These are phyloP conservation scores for Candolleomyces eurysporus DNA, from an alignment of 768 basidiomycete species.

Conservation along the genomic window DNA sequence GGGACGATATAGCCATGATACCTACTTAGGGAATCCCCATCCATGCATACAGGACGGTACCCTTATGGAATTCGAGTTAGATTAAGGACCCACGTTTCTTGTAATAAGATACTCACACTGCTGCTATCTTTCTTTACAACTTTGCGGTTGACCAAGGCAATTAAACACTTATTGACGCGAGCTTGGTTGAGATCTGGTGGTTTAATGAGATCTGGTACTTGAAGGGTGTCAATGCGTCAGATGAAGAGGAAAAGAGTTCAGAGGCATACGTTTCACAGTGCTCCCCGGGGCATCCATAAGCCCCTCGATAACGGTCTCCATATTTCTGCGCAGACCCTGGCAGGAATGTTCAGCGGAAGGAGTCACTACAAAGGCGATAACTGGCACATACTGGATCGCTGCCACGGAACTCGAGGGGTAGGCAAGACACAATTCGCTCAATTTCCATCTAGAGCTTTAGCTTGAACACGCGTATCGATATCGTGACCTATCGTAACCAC, in stretches of 20 bases:
- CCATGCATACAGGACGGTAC: constrained; percentile 5
- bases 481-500: constrained; percentile 15
- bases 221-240: background rate
- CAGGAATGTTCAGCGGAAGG: constrained; percentile 2
- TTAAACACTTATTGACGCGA: constrained; percentile 89
- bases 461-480: background rate
- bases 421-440: constrained; percentile 68
- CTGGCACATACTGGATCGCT: constrained; percentile 68
- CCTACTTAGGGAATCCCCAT: constrained; percentile 40
- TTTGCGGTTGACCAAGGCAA: constrained; percentile 86
- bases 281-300: constrained; percentile 63
- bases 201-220: constrained; percentile 75
- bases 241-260: background rate
- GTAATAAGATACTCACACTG: constrained; percentile 38
- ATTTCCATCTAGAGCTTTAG: constrained; percentile 44
- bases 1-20: no score
- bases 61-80: constrained; percentile 13
- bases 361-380: background rate
- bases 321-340: constrained; percentile 70
- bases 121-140: constrained; percentile 74
- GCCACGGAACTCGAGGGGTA: constrained; percentile 90
- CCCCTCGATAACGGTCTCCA: constrained; percentile 78
- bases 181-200: constrained; percentile 87
- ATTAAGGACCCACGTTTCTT: background rate
- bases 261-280: constrained; percentile 58